These are phyloP conservation scores for Massariosphaeria phaeospora DNA, from an alignment of 495 filamentous ascomycete genomes.

Conservation along the genomic window DNA sequence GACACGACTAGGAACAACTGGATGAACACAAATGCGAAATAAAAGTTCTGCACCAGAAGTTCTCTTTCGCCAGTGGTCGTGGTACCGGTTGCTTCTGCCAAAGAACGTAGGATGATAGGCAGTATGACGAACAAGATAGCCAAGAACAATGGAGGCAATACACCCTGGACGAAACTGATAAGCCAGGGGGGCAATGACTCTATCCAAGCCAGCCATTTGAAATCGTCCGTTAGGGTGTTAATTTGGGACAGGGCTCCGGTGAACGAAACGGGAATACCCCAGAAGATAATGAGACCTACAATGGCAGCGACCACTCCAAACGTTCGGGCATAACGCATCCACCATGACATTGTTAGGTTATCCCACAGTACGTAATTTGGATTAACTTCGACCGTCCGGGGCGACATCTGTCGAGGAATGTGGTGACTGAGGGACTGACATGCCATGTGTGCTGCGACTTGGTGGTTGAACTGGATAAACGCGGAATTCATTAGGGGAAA, in stretches of 20 bases:
- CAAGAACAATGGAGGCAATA: constrained; percentile 74
- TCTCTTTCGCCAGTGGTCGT: constrained; percentile 79
- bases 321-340: constrained; percentile 77
- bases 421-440: constrained; percentile 91
- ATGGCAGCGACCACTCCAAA: constrained; percentile 59
- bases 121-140: constrained; percentile 75
- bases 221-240: constrained; percentile 56
- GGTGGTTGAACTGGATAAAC: constrained; percentile 98
- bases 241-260: constrained; percentile 77
- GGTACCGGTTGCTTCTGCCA: constrained; percentile 69
- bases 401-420: constrained; percentile 88
- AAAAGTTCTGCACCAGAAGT: constrained; percentile 82
- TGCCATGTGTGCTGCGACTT: constrained; percentile 96
- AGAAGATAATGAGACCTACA: constrained; percentile 73
- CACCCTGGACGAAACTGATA: constrained; percentile 74
- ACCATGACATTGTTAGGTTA: constrained; percentile 97
- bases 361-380: constrained; percentile 95
- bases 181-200: constrained; percentile 56
- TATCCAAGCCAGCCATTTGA: constrained; percentile 69
- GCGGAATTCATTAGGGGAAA: constrained; percentile 96
- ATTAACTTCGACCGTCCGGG: constrained; percentile 85
- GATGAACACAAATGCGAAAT: constrained; percentile 91
- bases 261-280: constrained; percentile 88
- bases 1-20: constrained; percentile 93
- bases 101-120: constrained; percentile 69